Evolutionary conservation across 2,329 filamentous ascomycete genomes (phyloP).

Genomic region (Coniochaeta ligniaria): DNA sequence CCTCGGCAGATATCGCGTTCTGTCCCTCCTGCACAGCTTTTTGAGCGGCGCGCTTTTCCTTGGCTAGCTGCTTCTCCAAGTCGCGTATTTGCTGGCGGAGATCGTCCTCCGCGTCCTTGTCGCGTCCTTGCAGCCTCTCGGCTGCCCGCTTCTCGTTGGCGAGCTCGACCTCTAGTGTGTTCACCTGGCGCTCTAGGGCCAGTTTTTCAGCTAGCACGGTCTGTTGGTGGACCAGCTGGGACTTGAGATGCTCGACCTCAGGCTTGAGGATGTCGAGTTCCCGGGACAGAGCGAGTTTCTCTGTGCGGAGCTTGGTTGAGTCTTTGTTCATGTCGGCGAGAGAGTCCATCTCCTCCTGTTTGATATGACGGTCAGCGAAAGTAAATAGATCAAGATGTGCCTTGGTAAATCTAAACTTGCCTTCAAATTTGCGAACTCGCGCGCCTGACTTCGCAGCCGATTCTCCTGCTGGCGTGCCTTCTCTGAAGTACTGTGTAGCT

Average conservation of each 20-base stretch:
- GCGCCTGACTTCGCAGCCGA: constrained; percentile 39
- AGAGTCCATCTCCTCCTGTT: constrained; percentile 62
- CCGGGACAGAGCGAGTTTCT: constrained; percentile 45
- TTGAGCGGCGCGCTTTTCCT: constrained; percentile 17
- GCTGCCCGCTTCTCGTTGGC: constrained; percentile 72
- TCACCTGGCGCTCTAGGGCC: constrained; percentile 69
- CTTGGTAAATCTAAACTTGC: constrained; percentile 10
- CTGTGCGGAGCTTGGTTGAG: constrained; percentile 59
- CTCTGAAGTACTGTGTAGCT: constrained; percentile 36
- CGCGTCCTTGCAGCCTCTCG: constrained; percentile 30
- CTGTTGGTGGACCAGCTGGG: constrained; percentile 54
- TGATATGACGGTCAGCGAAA: background rate
- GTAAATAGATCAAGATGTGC: background rate
- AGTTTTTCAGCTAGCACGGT: constrained; percentile 71
- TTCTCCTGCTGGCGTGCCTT: constrained; percentile 37
- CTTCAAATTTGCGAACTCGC: constrained; percentile 40
- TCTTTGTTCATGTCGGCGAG: constrained; percentile 61
- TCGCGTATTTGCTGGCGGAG: constrained; percentile 22
- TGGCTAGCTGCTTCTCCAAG: constrained; percentile 32
- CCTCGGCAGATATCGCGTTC: constrained; percentile 24
- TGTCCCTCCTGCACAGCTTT: constrained; percentile 9
- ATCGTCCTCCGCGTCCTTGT: constrained; percentile 21
- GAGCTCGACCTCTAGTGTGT: constrained; percentile 70
- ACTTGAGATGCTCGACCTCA: constrained; percentile 48
- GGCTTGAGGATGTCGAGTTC: constrained; percentile 47